Conservation (phyloP, 1,284 basidiomycete genomes). For the Violaceomyces palustris region DNA sequence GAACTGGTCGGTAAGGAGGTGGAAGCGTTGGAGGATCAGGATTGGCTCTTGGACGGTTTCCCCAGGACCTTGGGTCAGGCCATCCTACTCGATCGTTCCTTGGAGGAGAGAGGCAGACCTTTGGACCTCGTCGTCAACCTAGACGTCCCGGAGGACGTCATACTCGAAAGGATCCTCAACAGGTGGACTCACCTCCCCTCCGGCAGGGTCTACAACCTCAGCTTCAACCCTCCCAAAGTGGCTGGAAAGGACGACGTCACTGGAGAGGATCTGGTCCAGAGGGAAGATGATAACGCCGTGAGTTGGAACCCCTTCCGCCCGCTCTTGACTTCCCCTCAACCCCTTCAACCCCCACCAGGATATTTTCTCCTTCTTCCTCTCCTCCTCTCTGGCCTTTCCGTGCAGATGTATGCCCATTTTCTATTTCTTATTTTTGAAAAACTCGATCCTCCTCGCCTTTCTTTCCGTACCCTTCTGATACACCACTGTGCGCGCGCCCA, state of each 20-base stretch:
- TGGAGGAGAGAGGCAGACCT: slow-evolving; percentile 8
- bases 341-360: too few species aligned
- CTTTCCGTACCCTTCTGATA: too few species aligned
- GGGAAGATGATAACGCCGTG: slow-evolving; percentile 81
- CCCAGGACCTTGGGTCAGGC: slow-evolving; percentile 89
- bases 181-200: slow-evolving; percentile 90
- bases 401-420: too few species aligned
- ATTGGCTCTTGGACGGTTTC: slow-evolving; percentile 95
- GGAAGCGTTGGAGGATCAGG: slow-evolving; percentile 47
- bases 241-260: slow-evolving; percentile 85
- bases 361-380: too few species aligned
- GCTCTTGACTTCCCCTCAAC: too few species aligned
- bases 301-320: too few species aligned
- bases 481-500: too few species aligned
- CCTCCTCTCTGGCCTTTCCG: too few species aligned
- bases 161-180: slow-evolving; percentile 75
- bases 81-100: slow-evolving; percentile 65
- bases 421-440: too few species aligned
- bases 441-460: too few species aligned
- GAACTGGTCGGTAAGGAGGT: slow-evolving; percentile 35
- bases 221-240: slow-evolving; percentile 73
- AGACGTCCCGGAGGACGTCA: slow-evolving; percentile 83
- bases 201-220: slow-evolving; percentile 72
- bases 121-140: slow-evolving; percentile 84
- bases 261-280: slow-evolving; percentile 79